Evolutionary conservation across 768 basidiomycete species (phyloP), one percentile per base, ranked within the genome.

Genomic region (Tubosaeta brunneosetosa): DNA sequence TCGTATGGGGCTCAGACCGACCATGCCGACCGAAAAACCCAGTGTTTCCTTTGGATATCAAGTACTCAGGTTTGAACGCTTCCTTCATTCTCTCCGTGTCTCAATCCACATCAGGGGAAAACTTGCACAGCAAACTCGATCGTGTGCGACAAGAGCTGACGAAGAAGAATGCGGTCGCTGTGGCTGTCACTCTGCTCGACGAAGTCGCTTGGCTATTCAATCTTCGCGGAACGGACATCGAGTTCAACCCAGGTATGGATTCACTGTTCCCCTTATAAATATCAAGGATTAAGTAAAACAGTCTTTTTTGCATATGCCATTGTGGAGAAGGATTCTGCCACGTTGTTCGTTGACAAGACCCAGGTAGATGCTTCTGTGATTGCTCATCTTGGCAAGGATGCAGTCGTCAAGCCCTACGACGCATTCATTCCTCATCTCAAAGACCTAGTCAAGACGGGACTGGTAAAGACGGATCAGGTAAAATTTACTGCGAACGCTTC

Each of bases 131-230:
- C 27, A 99, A 99, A 69, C 73, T 99, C 38, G 69, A 71, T 16
- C 71, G 74, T 17, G 70, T 92, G 6, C 77, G 91, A 32, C 77
- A 83, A 51, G 84, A 86, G 55, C 58, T 95, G 49, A 73, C 71
- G n/a, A 79, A 84, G 62, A 73, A 77, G 53, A 69, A 74, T 3
- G 72, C 71, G 1, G 66, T 73, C 57, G 92, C 88, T 2, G 68
- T 90, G 38, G 84, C 95, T 1, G 79, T 97, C 4, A 86, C 79
- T n/a, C 84, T 87, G 77, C 80, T 98, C 19, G 95, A 98, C 67
- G 95, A 98, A 66, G 83, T 95, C 46, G 93, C 92, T 0, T 98
- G 93, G 93, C 65, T 94, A 36, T 90, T 92, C 73, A 94, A 97
- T 68, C 74, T 99, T 31, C 85, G 95, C 55, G 94, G 94, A 1